These are phyloP conservation scores for Rhodomyrtus tomentosa DNA, from an alignment of 345 rosid species.

Conservation along the genomic window DNA sequence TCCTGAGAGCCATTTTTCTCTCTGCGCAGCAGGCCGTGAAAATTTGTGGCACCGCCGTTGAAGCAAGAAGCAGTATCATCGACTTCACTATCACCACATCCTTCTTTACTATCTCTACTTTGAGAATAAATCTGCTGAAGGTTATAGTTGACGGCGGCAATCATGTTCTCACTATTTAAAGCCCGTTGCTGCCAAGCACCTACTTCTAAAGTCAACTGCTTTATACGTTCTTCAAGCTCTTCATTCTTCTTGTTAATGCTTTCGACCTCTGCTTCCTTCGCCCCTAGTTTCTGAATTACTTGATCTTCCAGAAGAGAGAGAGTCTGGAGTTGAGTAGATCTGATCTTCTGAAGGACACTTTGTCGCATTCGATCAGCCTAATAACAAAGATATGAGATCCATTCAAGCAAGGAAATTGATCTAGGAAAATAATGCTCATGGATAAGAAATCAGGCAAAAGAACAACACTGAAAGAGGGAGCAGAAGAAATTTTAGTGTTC, in stretches of 20 bases:
- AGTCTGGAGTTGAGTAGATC: constrained; percentile 45
- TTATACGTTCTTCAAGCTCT: constrained; percentile 73
- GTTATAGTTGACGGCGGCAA: constrained; percentile 46
- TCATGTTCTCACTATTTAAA: constrained; percentile 59
- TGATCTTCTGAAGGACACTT: constrained; percentile 49
- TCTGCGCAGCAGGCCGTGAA: constrained; percentile 32
- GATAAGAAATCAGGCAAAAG: background rate
- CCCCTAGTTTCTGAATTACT: constrained; percentile 43
- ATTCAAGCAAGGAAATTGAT: background rate
- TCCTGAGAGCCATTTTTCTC: constrained; percentile 22
- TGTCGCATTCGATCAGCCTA: constrained; percentile 58
- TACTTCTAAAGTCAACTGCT: constrained; percentile 54
- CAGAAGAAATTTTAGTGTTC: background rate
- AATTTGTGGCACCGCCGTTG: constrained; percentile 44
- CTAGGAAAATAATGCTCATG: background rate
- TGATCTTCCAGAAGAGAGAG: constrained; percentile 51
- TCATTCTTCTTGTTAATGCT: constrained; percentile 52
- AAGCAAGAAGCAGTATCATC: constrained; percentile 83
- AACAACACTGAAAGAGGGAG: background rate
- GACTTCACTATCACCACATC: constrained; percentile 88
- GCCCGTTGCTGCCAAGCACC: constrained; percentile 77
- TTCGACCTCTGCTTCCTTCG: constrained; percentile 69
- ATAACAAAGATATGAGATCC: background rate
- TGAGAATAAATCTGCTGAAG: constrained; percentile 61
- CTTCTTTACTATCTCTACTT: constrained; percentile 69